These are phyloP conservation scores for Pythium sukuiense DNA, from an alignment of 352 stramenopile genomes.

Conservation along the genomic window DNA sequence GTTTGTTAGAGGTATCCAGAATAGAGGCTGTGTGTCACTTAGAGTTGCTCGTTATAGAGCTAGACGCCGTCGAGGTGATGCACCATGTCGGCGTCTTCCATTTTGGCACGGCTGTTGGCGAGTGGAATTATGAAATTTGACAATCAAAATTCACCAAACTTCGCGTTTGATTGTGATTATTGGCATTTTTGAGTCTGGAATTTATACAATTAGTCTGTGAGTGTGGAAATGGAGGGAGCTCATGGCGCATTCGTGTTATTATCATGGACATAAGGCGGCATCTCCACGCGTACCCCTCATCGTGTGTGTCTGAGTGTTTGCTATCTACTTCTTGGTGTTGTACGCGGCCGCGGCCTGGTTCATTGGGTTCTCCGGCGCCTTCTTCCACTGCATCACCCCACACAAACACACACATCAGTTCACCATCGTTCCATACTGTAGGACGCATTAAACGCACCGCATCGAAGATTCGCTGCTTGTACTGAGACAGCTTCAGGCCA, in stretches of 20 bases:
- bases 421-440: background rate
- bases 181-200: background rate
- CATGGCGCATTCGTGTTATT: background rate
- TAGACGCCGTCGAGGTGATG: background rate
- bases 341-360: conserved; percentile 76
- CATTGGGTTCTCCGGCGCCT: conserved; percentile 73
- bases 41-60: background rate
- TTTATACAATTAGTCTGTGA: background rate
- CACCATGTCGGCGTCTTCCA: background rate
- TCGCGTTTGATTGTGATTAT: too few relatives aligned
- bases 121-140: background rate
- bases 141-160: background rate
- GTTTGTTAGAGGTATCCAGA: background rate
- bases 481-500: conserved; percentile 78
- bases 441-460: conserved; percentile 39
- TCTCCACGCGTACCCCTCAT: background rate
- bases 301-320: background rate
- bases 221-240: background rate
- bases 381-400: conserved; percentile 49
- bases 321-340: conserved; percentile 71
- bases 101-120: background rate
- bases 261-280: background rate
- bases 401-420: background rate
- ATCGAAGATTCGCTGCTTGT: conserved; percentile 80
- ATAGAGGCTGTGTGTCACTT: background rate